A percentile compares a stretch with the other conserved stretches of the same genome.
These are phyloP conservation scores for Termitomyces sp. DNA, from an alignment of 768 basidiomycete species.

Conservation along the genomic window DNA sequence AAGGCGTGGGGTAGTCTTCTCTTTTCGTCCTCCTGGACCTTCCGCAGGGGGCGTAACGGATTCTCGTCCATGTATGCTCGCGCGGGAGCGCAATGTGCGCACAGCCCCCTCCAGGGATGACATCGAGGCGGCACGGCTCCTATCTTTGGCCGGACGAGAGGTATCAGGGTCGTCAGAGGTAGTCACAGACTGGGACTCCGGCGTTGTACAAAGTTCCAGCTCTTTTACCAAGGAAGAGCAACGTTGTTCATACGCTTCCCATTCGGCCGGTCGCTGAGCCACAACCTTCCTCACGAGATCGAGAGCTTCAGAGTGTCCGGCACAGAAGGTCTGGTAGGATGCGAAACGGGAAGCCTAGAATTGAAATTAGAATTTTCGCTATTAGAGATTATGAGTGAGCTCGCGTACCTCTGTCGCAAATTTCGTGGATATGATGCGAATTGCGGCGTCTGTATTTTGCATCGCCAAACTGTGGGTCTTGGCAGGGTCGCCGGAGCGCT, in stretches of 20 bases:
- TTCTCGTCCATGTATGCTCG: slow-evolving; percentile 32
- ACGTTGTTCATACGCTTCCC: slow-evolving; percentile 80
- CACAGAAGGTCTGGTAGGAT: slow-evolving; percentile 84
- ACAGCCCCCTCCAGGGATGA: slow-evolving; percentile 48
- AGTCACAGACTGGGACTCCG: slow-evolving; percentile 5
- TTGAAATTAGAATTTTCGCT: slow-evolving; percentile 3
- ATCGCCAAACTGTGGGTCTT: slow-evolving; percentile 18
- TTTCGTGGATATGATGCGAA: slow-evolving; percentile 49
- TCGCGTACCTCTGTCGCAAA: slow-evolving; percentile 54
- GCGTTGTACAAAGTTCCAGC: slow-evolving; percentile 23
- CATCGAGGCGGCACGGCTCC: slow-evolving; percentile 45
- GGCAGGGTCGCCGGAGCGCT: slow-evolving; percentile 11
- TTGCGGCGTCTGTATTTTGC: slow-evolving; percentile 37
- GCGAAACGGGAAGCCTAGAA: slow-evolving; percentile 68
- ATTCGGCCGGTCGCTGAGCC: slow-evolving; percentile 63
- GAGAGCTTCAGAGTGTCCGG: slow-evolving; percentile 79
- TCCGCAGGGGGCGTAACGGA: slow-evolving; percentile 17
- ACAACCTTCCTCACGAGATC: slow-evolving; percentile 67
- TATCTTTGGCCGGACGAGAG: slow-evolving; percentile 18
- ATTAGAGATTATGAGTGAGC: slow-evolving; percentile 2
- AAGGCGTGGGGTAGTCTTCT: slow-evolving; percentile 39
- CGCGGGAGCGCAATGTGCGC: slow-evolving; percentile 32
- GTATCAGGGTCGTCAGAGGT: slow-evolving; percentile 15
- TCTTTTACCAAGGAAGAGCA: slow-evolving; percentile 57
- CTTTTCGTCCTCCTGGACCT: slow-evolving; percentile 18